Conservation (phyloP, 2,329 filamentous ascomycete genomes). For the Colletotrichum lentis region DNA sequence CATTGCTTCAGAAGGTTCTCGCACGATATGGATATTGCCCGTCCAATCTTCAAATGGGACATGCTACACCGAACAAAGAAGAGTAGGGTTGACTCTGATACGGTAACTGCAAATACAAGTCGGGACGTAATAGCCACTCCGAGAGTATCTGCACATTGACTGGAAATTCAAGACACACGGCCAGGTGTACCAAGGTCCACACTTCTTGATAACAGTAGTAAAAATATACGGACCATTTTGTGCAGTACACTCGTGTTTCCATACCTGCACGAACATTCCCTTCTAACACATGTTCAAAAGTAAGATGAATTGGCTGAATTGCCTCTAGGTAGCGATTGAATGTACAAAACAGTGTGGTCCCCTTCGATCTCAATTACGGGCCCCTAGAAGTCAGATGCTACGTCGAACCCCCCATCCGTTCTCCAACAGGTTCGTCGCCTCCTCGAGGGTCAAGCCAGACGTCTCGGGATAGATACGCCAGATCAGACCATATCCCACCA, state of each 20-base stretch:
- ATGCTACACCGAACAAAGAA: no score
- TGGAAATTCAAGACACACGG: no score
- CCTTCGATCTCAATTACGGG: not conserved
- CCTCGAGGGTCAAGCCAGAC: constrained; percentile 80
- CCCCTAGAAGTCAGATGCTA: constrained; percentile 11
- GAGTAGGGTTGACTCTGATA: no score
- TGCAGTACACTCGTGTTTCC: no score
- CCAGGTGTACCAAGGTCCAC: no score
- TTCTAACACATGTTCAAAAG: not conserved
- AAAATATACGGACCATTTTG: no score
- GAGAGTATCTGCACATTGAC: no score
- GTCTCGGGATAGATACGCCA: constrained; percentile 88
- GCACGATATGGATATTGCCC: not conserved
- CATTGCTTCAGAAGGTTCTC: not conserved
- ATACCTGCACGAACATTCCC: no score
- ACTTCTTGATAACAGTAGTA: no score
- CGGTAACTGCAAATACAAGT: no score
- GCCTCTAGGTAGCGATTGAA: not conserved
- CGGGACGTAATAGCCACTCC: no score
- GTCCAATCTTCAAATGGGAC: not conserved
- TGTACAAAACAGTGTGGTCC: not conserved
- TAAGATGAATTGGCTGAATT: not conserved
- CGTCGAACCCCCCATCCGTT: constrained; percentile 74
- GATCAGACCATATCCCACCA: constrained; percentile 70
- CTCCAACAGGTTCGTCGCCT: constrained; percentile 75